Conservation (phyloP, 2,329 filamentous ascomycete genomes). For the Cercospora janseana region DNA sequence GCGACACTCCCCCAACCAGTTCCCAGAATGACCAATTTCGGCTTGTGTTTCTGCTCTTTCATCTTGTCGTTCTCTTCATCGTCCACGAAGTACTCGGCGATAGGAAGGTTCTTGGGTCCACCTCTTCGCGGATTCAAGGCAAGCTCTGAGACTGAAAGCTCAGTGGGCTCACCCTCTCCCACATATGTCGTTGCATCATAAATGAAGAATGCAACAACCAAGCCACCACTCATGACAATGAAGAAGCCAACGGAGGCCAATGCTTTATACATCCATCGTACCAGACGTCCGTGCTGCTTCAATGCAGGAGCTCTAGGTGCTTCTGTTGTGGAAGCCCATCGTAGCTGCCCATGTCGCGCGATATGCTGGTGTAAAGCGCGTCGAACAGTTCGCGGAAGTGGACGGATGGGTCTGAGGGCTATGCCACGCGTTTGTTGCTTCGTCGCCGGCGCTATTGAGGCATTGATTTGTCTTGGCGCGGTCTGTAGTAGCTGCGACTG, state of each 20-base stretch:
- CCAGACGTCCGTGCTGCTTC: slow-evolving; percentile 33
- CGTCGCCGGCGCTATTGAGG: slow-evolving; percentile 3
- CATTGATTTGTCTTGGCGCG: slow-evolving; percentile 14
- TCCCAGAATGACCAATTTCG: slow-evolving; percentile 85
- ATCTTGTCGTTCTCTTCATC: slow-evolving; percentile 77
- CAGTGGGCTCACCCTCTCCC: slow-evolving; percentile 62
- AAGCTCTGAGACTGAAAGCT: slow-evolving; percentile 79
- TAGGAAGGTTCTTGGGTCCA: slow-evolving; percentile 92
- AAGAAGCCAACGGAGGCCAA: slow-evolving; percentile 75
- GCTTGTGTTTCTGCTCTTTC: slow-evolving; percentile 76
- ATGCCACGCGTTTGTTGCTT: slow-evolving; percentile 15
- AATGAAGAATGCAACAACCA: slow-evolving; percentile 81
- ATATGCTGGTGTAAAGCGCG: slow-evolving; percentile 17
- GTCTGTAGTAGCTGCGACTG: slow-evolving; percentile 10
- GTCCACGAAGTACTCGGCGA: slow-evolving; percentile 82
- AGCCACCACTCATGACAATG: slow-evolving; percentile 64
- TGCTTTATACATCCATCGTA: slow-evolving; percentile 63
- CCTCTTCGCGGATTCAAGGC: slow-evolving; percentile 78
- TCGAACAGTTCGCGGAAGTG: slow-evolving; percentile 22
- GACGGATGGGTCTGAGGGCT: slow-evolving; percentile 11
- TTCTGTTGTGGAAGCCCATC: slow-evolving; percentile 23
- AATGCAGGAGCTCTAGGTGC: slow-evolving; percentile 4
- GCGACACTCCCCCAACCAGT: slow-evolving; percentile 95
- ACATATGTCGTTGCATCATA: slow-evolving; percentile 93
- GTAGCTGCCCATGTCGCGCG: slow-evolving; percentile 20